Evolutionary conservation across 352 stramenopile species (phyloP), one percentile per base, ranked within the genome.

Genomic region (Phytopythium aichiense): DNA sequence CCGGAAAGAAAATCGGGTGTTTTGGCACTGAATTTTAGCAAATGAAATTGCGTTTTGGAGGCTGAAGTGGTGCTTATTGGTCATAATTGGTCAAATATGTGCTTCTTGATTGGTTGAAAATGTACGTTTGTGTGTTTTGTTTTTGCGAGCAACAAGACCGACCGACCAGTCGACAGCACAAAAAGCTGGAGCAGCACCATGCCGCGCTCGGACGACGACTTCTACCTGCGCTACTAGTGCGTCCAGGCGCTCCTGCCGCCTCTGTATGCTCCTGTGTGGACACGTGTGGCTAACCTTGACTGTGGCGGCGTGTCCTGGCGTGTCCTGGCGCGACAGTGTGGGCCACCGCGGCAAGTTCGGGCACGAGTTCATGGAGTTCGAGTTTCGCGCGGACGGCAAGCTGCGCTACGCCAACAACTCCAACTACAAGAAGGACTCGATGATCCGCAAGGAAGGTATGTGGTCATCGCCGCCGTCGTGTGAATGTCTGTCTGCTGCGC

Each of bases 311-410:
- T 15, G 30, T 20, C 31, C 4, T 25, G 18, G 45, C 8, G n/a
- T 51, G 13, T 58, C 20, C 37, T 59, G 33, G 4, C 7, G 43
- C 1, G 18, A 18, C 46, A 97, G 89, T 69, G 94, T 99, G 25
- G 96, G 97, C 11, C 97, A 99, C 71, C 88, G 94, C 60, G 96
- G 95, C 58, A 96, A 98, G 72, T 98, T 98, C 73, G 97, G 96
- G 22, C 94, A 98, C 71, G 95, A 98, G 72, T 98, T 98, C 67
- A 97, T 98, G 91, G 96, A 99, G 79, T 99, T 99, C 66, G 95
- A 99, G 72, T 96, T 99, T 56, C 86, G 77, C 42, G 80, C 89
- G 18, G 88, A 94, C 63, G 89, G 88, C 42, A 95, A 91, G 66
- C 79, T 99, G 31, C 86, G 94, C 40, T 99, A 99, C 66, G 94